Evolutionary conservation across 768 basidiomycete genomes (phyloP).

Genomic region (Leucosporidium yakuticum): DNA sequence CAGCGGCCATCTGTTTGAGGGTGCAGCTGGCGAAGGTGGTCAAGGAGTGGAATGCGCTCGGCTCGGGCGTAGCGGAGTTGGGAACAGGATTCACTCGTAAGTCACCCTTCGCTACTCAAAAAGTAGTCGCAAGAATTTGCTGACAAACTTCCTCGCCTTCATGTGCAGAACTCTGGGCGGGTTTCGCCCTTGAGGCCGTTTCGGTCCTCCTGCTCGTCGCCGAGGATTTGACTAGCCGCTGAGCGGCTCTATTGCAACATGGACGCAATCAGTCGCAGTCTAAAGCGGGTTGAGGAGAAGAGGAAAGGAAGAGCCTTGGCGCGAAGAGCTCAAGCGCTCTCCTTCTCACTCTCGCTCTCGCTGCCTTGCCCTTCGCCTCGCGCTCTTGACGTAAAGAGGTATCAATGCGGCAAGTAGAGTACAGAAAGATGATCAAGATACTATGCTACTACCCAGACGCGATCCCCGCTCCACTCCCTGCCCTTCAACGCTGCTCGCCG

Average conservation of each 20-base stretch:
- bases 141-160: too few relatives aligned
- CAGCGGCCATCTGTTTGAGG: slow-evolving; percentile 3
- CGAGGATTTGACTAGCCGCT: slow-evolving; percentile 6
- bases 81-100: slow-evolving; percentile 17
- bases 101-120: background rate
- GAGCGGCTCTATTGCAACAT: background rate
- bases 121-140: too few relatives aligned
- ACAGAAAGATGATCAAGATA: background rate
- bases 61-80: background rate
- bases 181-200: slow-evolving; percentile 3
- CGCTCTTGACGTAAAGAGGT: background rate
- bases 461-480: slow-evolving; percentile 3
- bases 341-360: too few relatives aligned
- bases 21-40: slow-evolving; percentile 5
- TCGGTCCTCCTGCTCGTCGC: background rate
- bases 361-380: too few relatives aligned
- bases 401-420: background rate
- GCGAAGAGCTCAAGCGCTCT: too few relatives aligned
- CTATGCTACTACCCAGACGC: background rate
- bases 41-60: background rate
- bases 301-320: too few relatives aligned
- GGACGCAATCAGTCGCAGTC: slow-evolving; percentile 2
- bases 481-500: slow-evolving; percentile 7
- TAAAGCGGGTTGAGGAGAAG: too few relatives aligned
- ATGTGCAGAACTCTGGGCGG: slow-evolving; percentile 21